Evolutionary conservation across 148 eudicot species (phyloP), one percentile per base, ranked within the genome.

Genomic region (Camellia sinensis): DNA sequence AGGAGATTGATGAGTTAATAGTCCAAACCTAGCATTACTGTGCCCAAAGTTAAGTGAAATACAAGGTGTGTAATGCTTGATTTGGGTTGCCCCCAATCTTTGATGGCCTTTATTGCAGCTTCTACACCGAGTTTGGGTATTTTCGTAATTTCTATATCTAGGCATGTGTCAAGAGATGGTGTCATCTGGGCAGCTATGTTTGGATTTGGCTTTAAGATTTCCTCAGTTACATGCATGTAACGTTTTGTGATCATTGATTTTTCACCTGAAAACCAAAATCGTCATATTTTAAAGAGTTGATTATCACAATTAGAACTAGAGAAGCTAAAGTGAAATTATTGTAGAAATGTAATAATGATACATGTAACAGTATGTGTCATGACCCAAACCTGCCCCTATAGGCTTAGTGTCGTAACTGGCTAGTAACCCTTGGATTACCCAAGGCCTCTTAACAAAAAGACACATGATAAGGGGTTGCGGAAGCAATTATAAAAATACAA

Each of bases 41-140:
- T 41, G 19, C 79, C 57, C 1, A 50, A 46, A 21, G 57, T 77
- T 53, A 70, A 17, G 79, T 54, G 45, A 4, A 76, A 76, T 53
- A 76, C 54, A 9, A 76, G 70, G 40, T 77, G 79, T 3, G 79
- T 77, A 57, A 77, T 77, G 10, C 43, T 65, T 43, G 79, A 64
- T 19, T 21, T 65, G n/a, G 71, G 79, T 21, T 46, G 54, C 21
- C 54, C 73, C 73, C 73, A 70, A 6, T 70, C 73, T 19, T 70
- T 37, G 29, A 70, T 70, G 3, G 73, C 73, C 54, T 70, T 70
- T 17, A 3, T 18, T 19, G 73, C 53, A 5, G 73, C 17, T 52
- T 64, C 71, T 22, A 22, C 22, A 6, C 71, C 71, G 0, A 64
- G 71, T 18, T 77, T 65, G 50, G 79, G 71, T 7, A 65, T 43